phyloP scores from a whole-genome alignment of 2,329 filamentous ascomycete species.

The Shiraia sp. region DNA sequence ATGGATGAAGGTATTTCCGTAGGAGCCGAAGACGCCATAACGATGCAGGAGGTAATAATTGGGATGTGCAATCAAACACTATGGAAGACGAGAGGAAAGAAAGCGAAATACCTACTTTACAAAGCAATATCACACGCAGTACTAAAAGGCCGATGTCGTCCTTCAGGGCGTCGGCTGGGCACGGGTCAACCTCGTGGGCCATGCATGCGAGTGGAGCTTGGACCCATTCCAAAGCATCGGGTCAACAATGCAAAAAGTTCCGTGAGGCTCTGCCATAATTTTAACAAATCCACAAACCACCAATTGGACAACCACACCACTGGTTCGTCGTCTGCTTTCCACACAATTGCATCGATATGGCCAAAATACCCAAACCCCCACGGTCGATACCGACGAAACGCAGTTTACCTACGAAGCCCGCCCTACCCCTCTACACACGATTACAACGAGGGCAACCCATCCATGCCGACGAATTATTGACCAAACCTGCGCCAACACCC shows the following conservation, averaged over 20 bases:
- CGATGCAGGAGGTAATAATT: neutral
- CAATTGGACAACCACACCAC: constrained; percentile 20
- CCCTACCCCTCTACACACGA: constrained; percentile 19
- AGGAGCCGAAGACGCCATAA: constrained; percentile 25
- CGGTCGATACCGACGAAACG: constrained; percentile 24
- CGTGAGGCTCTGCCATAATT: constrained; percentile 10
- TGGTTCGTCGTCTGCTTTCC: constrained; percentile 1
- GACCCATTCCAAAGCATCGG: constrained; percentile 16
- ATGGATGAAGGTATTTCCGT: constrained; percentile 47
- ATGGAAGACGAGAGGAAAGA: constrained; percentile 3
- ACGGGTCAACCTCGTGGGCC: constrained; percentile 24
- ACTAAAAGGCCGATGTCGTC: constrained; percentile 34
- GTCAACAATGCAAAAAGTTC: constrained; percentile 18
- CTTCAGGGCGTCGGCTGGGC: constrained; percentile 24
- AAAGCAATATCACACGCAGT: too few relatives aligned
- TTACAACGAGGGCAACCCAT: constrained; percentile 13
- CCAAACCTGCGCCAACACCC: constrained; percentile 17
- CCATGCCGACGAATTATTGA: constrained; percentile 13
- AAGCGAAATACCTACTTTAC: constrained; percentile 10
- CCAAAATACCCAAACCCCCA: constrained; percentile 37
- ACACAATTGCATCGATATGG: constrained; percentile 25
- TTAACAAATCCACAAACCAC: constrained; percentile 11
- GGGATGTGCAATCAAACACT: neutral
- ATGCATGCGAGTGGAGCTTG: constrained; percentile 11
- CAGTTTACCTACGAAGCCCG: constrained; percentile 21